A percentile compares a stretch with the other conserved stretches of the same genome.
Conservation (phyloP, 148 eudicot genomes). For the Drosera capensis region DNA sequence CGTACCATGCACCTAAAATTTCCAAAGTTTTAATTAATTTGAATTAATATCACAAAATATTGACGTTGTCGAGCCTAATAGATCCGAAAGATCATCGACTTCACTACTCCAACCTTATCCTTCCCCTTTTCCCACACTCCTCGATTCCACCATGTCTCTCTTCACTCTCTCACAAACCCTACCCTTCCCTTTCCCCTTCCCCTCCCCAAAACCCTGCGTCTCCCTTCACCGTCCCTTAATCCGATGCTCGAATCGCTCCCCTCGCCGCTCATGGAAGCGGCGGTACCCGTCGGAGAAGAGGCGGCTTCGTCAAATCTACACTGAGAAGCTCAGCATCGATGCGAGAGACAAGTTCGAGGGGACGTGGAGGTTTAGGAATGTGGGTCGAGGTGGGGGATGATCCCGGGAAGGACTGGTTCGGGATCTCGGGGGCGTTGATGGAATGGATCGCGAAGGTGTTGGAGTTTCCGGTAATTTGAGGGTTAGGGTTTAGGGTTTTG, state of each 20-base stretch:
- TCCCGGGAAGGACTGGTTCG: conserved; percentile 85
- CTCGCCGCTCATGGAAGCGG: conserved; percentile 56
- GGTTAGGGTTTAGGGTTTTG: neutral
- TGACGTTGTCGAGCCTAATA: too few species aligned
- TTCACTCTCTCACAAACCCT: too few species aligned
- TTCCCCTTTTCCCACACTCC: too few species aligned
- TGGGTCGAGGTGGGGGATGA: conserved; percentile 46
- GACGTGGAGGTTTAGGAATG: conserved; percentile 68
- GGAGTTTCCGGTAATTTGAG: conserved; percentile 59
- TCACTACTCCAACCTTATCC: too few species aligned
- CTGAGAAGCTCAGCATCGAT: conserved; percentile 24
- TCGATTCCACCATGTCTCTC: too few species aligned
- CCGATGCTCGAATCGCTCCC: conserved; percentile 42
- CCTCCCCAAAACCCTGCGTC: too few species aligned
- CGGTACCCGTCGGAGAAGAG: conserved; percentile 94
- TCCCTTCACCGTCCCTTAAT: too few species aligned
- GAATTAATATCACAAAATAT: too few species aligned
- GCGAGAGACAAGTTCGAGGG: conserved; percentile 37
- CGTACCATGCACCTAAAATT: too few species aligned
- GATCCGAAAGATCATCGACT: too few species aligned
- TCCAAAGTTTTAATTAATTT: too few species aligned
- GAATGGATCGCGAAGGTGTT: conserved; percentile 82
- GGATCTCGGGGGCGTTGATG: conserved; percentile 50
- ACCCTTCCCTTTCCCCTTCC: too few species aligned
- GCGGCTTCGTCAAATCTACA: conserved; percentile 30